Conservation (phyloP, 73 alveolate genomes). For the Paramecium pentaurelia region DNA sequence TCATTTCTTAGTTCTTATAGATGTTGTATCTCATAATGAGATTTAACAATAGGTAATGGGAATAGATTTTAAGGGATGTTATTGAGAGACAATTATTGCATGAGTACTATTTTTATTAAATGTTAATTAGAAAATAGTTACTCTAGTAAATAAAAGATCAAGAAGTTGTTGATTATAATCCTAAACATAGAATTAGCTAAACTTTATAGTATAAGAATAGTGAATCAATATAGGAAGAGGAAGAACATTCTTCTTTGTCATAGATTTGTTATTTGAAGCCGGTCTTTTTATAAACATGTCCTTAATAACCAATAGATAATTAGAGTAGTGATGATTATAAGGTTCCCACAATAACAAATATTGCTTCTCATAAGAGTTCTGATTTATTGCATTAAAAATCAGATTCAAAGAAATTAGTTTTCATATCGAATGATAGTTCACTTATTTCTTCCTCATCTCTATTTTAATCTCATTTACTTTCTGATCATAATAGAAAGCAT, state of each 20-base stretch:
- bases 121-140: neutral
- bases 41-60: neutral
- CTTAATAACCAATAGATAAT: neutral
- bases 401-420: neutral
- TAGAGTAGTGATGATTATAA: neutral
- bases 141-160: neutral
- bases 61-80: neutral
- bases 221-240: neutral
- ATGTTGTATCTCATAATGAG: neutral
- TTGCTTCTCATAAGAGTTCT: neutral
- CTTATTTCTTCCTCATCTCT: neutral
- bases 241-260: neutral
- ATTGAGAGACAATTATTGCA: conserved; percentile 22
- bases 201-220: neutral
- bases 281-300: neutral
- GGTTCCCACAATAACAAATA: neutral
- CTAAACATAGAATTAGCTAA: neutral
- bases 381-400: neutral
- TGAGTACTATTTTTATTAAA: neutral
- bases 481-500: neutral
- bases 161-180: neutral
- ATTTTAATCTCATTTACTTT: neutral
- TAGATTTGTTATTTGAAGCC: neutral
- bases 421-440: neutral
- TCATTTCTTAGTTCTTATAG: neutral